These are phyloP conservation scores for Sanghuangporus weigelae DNA, from an alignment of 1,284 basidiomycete genomes.

Conservation along the genomic window DNA sequence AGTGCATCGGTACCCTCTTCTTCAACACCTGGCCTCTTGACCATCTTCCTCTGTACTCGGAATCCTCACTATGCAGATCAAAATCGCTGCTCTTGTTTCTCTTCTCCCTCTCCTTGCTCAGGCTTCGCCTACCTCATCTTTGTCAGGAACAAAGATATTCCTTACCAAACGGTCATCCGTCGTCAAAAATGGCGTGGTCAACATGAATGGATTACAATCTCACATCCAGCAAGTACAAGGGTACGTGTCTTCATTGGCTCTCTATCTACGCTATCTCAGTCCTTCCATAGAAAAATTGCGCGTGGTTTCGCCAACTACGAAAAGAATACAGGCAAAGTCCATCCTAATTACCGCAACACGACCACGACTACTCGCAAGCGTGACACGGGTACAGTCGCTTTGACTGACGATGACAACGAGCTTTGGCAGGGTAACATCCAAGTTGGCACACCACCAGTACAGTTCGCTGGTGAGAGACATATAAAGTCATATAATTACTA, in stretches of 20 bases:
- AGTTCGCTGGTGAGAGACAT: conserved; percentile 5
- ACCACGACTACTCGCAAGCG: not conserved
- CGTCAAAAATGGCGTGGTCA: conserved; percentile 13
- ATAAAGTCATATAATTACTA: not conserved
- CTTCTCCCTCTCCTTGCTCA: conserved; percentile 15
- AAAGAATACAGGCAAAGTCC: conserved; percentile 14
- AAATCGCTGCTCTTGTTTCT: conserved; percentile 11
- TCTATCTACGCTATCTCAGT: not conserved
- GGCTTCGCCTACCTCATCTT: conserved; percentile 4
- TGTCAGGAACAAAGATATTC: conserved; percentile 19
- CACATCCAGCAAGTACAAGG: conserved; percentile 9
- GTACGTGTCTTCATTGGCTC: conserved; percentile 4
- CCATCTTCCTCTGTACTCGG: not conserved
- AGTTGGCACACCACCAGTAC: conserved; percentile 14
- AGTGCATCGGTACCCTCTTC: not conserved
- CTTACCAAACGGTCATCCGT: conserved; percentile 6
- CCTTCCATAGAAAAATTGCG: conserved; percentile 11
- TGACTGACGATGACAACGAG: conserved; percentile 7
- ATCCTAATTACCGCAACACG: conserved; percentile 11
- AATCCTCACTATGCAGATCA: conserved; percentile 8
- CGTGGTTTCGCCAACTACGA: conserved; percentile 17
- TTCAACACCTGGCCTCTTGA: not conserved
- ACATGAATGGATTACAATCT: conserved; percentile 6
- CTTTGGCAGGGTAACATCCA: conserved; percentile 14
- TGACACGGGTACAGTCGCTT: conserved; percentile 10